Conservation (phyloP, 2,329 filamentous ascomycete genomes). For the Chlorencoelia australis region DNA sequence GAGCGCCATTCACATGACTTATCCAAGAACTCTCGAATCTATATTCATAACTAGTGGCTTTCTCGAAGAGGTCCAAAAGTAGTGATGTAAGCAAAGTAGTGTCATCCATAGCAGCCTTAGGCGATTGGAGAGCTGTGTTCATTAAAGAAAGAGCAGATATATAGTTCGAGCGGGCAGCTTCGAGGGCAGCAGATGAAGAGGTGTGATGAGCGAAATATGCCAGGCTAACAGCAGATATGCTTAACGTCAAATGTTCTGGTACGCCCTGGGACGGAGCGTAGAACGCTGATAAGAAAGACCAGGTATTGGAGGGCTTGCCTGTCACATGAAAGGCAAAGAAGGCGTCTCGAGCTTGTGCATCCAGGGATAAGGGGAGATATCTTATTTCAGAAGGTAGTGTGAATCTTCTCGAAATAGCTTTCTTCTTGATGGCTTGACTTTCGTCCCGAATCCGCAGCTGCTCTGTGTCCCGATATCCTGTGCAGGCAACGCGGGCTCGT, state of each 20-base stretch:
- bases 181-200: background rate
- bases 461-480: slow-evolving; percentile 8
- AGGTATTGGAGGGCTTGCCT: background rate
- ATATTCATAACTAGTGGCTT: background rate
- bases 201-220: slow-evolving; percentile 9
- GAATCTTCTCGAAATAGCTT: background rate
- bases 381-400: background rate
- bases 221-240: slow-evolving; percentile 8
- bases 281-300: slow-evolving; percentile 4
- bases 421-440: slow-evolving; percentile 2
- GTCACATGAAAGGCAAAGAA: slow-evolving; percentile 9
- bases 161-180: slow-evolving; percentile 6
- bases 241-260: slow-evolving; percentile 1
- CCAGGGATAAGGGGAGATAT: slow-evolving; percentile 5
- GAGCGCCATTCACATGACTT: slow-evolving; percentile 33
- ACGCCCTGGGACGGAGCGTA: background rate
- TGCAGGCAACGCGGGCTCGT: slow-evolving; percentile 6
- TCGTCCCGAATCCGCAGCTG: slow-evolving; percentile 9
- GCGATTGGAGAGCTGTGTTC: slow-evolving; percentile 5
- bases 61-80: slow-evolving; percentile 11
- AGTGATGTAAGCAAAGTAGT: slow-evolving; percentile 7
- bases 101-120: background rate
- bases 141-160: background rate
- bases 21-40: background rate
- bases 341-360: slow-evolving; percentile 6